A percentile compares a stretch with the other conserved stretches of the same genome.
Conservation (phyloP, 495 filamentous ascomycete species). For the Chaetomium fimeti region DNA sequence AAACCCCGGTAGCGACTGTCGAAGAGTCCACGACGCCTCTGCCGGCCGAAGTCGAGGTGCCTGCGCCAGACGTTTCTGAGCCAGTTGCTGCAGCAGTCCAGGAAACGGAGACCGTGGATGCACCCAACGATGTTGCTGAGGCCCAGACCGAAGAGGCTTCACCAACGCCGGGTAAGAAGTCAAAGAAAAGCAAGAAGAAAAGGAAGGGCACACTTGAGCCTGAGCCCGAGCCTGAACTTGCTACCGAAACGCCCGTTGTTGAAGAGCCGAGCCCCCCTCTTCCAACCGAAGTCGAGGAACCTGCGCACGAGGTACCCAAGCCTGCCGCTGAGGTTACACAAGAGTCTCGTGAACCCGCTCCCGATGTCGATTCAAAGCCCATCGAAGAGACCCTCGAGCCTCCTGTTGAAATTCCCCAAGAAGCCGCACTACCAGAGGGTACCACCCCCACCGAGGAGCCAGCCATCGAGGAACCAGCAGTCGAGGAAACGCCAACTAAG, state of each 20-base stretch:
- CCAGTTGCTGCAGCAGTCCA: background rate
- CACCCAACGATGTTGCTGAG: background rate
- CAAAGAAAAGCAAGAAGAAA: conserved; percentile 40
- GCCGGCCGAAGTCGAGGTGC: background rate
- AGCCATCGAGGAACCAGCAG: background rate
- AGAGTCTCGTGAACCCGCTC: background rate
- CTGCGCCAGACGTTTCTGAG: background rate
- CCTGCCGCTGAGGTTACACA: background rate
- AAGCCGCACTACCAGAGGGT: background rate
- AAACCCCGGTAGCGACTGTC: background rate
- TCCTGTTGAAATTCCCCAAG: conserved; percentile 8
- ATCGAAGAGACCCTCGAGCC: background rate
- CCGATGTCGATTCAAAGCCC: conserved; percentile 10
- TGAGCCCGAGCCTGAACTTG: conserved; percentile 25
- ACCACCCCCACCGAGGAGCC: background rate
- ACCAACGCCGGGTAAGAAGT: conserved; percentile 21
- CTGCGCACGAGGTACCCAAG: background rate
- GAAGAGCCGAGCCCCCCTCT: conserved; percentile 11
- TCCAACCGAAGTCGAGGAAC: background rate
- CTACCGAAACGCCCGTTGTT: conserved; percentile 11
- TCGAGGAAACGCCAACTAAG: conserved; percentile 18
- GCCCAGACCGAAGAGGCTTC: conserved; percentile 16
- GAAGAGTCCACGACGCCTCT: background rate
- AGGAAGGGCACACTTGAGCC: conserved; percentile 29
- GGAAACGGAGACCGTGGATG: conserved; percentile 4